phyloP scores from a whole-genome alignment of 2,329 filamentous ascomycete species.

The Aspergillus pseudotamarii region DNA sequence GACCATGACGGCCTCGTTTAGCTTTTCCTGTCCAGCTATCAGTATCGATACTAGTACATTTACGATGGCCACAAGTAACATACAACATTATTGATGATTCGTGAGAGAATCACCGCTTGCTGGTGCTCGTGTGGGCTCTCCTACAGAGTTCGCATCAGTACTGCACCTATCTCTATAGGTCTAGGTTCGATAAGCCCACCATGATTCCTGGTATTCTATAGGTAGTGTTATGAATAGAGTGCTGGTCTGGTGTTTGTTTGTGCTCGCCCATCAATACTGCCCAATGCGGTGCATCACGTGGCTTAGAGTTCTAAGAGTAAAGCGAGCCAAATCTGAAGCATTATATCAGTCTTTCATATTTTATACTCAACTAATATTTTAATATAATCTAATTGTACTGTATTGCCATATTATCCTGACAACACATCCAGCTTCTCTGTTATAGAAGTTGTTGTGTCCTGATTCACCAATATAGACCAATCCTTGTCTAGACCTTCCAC shows the following conservation, averaged over 20 bases:
- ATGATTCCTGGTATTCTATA: constrained; percentile 14
- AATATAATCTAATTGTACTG: neutral
- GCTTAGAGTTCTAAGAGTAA: neutral
- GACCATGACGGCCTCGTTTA: constrained; percentile 90
- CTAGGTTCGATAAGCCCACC: constrained; percentile 13
- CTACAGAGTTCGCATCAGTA: constrained; percentile 43
- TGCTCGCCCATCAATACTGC: constrained; percentile 6
- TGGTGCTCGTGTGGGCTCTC: constrained; percentile 98
- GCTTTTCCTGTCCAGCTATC: constrained; percentile 71
- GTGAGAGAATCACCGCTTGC: constrained; percentile 87
- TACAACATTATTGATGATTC: constrained; percentile 97
- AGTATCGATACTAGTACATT: neutral
- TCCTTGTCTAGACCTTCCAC: neutral
- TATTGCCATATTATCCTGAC: neutral
- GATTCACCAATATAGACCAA: neutral
- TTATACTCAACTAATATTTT: neutral
- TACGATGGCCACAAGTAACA: constrained; percentile 38
- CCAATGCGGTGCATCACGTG: constrained; percentile 15
- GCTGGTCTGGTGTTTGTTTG: constrained; percentile 20
- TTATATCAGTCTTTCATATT: neutral
- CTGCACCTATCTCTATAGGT: neutral
- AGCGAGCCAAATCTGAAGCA: neutral
- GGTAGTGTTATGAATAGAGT: neutral
- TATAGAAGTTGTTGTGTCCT: neutral
- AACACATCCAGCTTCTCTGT: neutral